Evolutionary conservation across 2,329 filamentous ascomycete species (phyloP).

Genomic region (Sarocladium kiliense): DNA sequence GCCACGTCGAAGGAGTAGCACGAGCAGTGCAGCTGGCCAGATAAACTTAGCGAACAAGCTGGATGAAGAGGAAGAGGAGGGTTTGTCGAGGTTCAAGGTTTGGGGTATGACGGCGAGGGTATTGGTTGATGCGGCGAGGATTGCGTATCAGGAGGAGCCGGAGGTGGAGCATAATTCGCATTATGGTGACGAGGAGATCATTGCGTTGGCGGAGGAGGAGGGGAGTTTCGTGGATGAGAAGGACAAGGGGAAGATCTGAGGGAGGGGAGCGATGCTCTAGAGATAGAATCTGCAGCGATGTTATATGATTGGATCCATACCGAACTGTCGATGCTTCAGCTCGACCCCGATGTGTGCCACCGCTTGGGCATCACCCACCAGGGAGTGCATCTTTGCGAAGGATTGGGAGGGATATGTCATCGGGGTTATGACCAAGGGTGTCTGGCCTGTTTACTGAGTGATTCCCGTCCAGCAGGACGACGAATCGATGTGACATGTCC

Average conservation of each 20-base stretch:
- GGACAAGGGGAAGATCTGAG: constrained; percentile 19
- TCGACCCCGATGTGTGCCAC: too few relatives aligned
- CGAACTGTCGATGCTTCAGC: too few relatives aligned
- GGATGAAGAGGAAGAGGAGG: constrained; percentile 37
- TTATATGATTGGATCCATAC: too few relatives aligned
- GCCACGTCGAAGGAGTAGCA: constrained; percentile 32
- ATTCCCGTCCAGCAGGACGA: too few relatives aligned
- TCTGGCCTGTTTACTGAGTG: too few relatives aligned
- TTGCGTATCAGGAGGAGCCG: constrained; percentile 78
- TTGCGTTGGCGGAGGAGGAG: constrained; percentile 38
- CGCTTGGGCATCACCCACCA: too few relatives aligned
- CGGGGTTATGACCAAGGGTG: too few relatives aligned
- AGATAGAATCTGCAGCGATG: too few relatives aligned
- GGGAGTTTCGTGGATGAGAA: constrained; percentile 28
- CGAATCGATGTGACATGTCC: too few relatives aligned
- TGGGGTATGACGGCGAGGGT: constrained; percentile 95
- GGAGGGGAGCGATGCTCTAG: too few relatives aligned
- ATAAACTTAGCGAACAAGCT: constrained; percentile 36
- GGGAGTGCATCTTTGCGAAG: too few relatives aligned
- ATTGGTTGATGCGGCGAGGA: constrained; percentile 77
- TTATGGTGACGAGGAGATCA: constrained; percentile 49
- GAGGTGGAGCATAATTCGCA: constrained; percentile 68
- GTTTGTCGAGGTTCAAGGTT: constrained; percentile 65
- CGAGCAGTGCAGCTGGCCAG: constrained; percentile 21
- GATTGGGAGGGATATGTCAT: too few relatives aligned